A percentile compares a stretch with the other conserved stretches of the same genome.
Evolutionary conservation across 2,329 filamentous ascomycete genomes (phyloP).

Genomic region (Aspergillus texensis): DNA sequence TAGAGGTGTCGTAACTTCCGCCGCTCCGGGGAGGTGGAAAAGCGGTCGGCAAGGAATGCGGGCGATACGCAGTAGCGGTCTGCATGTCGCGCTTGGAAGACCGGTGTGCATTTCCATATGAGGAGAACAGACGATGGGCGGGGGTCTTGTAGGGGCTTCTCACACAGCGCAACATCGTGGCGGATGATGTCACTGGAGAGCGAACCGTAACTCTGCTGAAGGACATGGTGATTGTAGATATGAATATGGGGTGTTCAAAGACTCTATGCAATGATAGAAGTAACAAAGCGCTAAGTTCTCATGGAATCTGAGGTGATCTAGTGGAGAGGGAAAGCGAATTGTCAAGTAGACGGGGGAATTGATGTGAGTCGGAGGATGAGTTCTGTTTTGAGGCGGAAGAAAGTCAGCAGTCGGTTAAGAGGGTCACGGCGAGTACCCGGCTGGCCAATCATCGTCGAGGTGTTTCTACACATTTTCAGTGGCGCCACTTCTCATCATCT

Average conservation of each 20-base stretch:
- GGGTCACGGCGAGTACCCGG: constrained; percentile 21
- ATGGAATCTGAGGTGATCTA: constrained; percentile 5
- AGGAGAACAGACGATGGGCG: constrained; percentile 53
- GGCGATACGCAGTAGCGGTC: constrained; percentile 66
- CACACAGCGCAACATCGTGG: constrained; percentile 42
- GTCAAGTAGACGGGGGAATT: constrained; percentile 7
- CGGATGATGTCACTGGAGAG: constrained; percentile 51
- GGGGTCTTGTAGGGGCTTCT: constrained; percentile 41
- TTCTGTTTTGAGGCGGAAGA: constrained; percentile 27
- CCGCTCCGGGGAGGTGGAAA: constrained; percentile 61
- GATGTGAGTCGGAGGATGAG: constrained; percentile 14
- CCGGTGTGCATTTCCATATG: constrained; percentile 43
- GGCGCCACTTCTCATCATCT: constrained; percentile 29
- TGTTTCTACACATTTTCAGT: constrained; percentile 41
- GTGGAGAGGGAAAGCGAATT: constrained; percentile 13
- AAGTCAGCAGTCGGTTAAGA: constrained; percentile 31
- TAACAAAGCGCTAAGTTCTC: constrained; percentile 8
- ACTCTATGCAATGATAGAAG: constrained; percentile 22
- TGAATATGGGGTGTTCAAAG: constrained; percentile 5
- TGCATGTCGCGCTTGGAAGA: constrained; percentile 65
- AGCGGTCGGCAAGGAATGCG: constrained; percentile 59
- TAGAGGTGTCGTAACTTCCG: constrained; percentile 63
- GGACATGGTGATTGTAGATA: constrained; percentile 38
- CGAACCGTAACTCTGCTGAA: constrained; percentile 39
- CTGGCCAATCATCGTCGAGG: constrained; percentile 40